Percentiles rank a stretch among this genome's conserved stretches.
phyloP scores from a whole-genome alignment of 768 basidiomycete species.

The Agaricus blazei region DNA sequence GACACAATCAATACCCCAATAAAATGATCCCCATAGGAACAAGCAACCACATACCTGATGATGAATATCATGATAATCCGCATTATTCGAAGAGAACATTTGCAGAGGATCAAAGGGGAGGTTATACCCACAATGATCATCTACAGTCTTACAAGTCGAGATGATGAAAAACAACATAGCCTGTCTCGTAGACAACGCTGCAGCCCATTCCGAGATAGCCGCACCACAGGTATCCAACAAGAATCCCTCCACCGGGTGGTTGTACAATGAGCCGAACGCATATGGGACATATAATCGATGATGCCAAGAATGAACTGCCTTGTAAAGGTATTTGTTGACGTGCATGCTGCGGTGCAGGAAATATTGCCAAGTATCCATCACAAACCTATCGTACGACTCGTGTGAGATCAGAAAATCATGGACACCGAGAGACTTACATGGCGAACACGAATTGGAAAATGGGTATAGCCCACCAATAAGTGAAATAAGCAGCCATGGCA shows the following conservation, averaged over 20 bases:
- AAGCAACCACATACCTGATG: constrained; percentile 63
- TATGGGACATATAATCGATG: constrained; percentile 96
- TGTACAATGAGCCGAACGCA: constrained; percentile 95
- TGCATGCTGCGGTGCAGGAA: constrained; percentile 93
- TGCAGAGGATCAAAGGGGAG: constrained; percentile 93
- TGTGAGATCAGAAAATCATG: neutral
- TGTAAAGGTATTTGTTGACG: constrained; percentile 85
- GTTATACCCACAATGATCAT: constrained; percentile 90
- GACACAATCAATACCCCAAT: neutral
- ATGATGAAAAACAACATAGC: constrained; percentile 78
- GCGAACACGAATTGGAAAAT: constrained; percentile 65
- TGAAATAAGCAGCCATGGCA: constrained; percentile 44
- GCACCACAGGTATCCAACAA: constrained; percentile 83
- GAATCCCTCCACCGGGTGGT: constrained; percentile 94
- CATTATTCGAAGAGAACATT: constrained; percentile 79
- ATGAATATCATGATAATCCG: constrained; percentile 97
- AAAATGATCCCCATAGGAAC: neutral
- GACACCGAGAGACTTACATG: constrained; percentile 56
- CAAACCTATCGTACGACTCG: constrained; percentile 41
- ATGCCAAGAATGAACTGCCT: constrained; percentile 88
- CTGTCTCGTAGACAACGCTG: constrained; percentile 75
- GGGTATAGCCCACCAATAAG: constrained; percentile 96
- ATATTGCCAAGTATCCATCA: constrained; percentile 98
- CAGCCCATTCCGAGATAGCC: constrained; percentile 62
- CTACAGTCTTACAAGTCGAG: constrained; percentile 88